Evolutionary conservation across 306 rosid species (phyloP).

Genomic region (Bauhinia variegata): DNA sequence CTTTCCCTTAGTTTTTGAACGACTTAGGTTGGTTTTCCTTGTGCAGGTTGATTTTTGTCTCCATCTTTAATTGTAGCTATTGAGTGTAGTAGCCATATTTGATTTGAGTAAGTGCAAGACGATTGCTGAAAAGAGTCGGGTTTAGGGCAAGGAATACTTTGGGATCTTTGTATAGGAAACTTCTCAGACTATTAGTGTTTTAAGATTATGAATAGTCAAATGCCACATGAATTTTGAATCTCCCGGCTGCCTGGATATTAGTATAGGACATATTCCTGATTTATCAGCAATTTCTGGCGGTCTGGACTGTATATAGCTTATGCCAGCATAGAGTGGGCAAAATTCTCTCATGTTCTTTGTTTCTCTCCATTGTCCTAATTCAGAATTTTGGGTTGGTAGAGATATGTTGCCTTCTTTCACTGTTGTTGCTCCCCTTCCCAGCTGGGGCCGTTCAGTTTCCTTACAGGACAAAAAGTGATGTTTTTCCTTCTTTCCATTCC

Average conservation of each 20-base stretch:
- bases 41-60: slow-evolving; percentile 13
- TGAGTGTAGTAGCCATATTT: slow-evolving; percentile 25
- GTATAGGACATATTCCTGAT: slow-evolving; percentile 12
- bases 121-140: slow-evolving; percentile 1
- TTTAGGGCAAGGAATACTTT: slow-evolving; percentile 28
- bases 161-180: slow-evolving; percentile 32
- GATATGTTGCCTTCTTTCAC: slow-evolving; percentile 29
- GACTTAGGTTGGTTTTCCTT: slow-evolving; percentile 1
- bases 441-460: slow-evolving; percentile 1
- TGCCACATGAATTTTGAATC: slow-evolving; percentile 11
- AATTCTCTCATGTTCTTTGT: neutral
- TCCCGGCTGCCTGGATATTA: neutral
- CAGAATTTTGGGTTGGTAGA: slow-evolving; percentile 25
- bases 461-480: neutral
- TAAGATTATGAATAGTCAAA: slow-evolving; percentile 12
- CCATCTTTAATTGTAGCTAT: neutral
- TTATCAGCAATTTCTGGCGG: slow-evolving; percentile 21
- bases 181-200: slow-evolving; percentile 23
- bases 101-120: neutral
- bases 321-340: slow-evolving; percentile 27
- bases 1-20: slow-evolving; percentile 4
- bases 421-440: slow-evolving; percentile 2
- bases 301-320: slow-evolving; percentile 17
- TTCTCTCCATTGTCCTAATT: slow-evolving; percentile 23
- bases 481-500: neutral